Evolutionary conservation across 768 basidiomycete genomes (phyloP).

Genomic region (Goffeauzyma gilvescens): DNA sequence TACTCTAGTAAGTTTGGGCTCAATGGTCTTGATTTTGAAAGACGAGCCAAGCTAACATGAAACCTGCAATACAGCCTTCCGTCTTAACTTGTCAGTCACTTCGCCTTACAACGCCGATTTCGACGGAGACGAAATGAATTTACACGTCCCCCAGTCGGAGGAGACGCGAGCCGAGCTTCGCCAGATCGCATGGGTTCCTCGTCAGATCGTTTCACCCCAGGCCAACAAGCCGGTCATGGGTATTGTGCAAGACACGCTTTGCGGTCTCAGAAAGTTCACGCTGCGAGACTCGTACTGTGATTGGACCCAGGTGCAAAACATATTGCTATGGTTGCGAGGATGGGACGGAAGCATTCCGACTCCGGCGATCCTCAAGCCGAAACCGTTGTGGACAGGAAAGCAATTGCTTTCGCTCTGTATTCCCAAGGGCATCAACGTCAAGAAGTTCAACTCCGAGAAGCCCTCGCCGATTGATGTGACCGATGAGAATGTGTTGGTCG

Average conservation of each 20-base stretch:
- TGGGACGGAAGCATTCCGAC: conserved; percentile 89
- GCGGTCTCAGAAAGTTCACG: conserved; percentile 92
- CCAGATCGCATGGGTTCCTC: conserved; percentile 95
- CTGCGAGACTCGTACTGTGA: conserved; percentile 87
- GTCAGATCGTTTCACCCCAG: conserved; percentile 96
- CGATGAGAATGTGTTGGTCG: conserved; percentile 87
- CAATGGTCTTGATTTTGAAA: neutral
- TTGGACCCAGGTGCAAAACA: conserved; percentile 89
- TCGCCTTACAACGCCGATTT: conserved; percentile 99
- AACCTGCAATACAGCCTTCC: conserved; percentile 52
- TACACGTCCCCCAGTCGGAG: conserved; percentile 97
- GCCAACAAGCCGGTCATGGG: conserved; percentile 99
- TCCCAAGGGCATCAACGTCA: conserved; percentile 75
- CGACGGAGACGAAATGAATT: conserved; percentile 99
- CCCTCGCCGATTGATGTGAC: conserved; percentile 67
- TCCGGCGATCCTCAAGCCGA: conserved; percentile 88
- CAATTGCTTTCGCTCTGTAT: conserved; percentile 82
- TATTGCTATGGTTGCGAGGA: conserved; percentile 89
- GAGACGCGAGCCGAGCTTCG: conserved; percentile 95
- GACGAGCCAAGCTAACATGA: neutral
- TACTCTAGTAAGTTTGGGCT: conserved; percentile 62
- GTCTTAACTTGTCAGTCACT: conserved; percentile 90
- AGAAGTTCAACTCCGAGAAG: conserved; percentile 39
- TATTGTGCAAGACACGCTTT: conserved; percentile 95
- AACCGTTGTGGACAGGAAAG: conserved; percentile 94